Percentiles rank a stretch among this genome's conserved stretches.
phyloP scores from a whole-genome alignment of 73 alveolate species.

The Uronychia binucleata region DNA sequence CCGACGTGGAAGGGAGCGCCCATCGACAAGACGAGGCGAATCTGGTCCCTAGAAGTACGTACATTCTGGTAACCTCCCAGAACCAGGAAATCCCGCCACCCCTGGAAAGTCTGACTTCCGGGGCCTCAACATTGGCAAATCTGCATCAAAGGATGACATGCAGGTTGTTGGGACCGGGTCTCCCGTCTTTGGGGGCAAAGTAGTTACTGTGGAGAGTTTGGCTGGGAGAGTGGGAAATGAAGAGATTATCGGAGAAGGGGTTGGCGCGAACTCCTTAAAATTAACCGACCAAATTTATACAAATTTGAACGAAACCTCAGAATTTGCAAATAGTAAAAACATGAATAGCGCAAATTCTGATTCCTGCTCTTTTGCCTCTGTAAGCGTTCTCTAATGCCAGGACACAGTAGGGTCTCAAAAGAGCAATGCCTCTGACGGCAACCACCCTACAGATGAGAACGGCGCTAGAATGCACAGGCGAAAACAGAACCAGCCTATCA shows the following conservation, averaged over 20 bases:
- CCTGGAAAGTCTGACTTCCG: no score
- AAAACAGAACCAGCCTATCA: background rate
- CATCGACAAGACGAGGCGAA: no score
- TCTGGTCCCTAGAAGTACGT: no score
- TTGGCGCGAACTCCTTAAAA: conserved; percentile 5
- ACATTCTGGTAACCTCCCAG: no score
- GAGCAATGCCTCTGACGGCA: background rate
- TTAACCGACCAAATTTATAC: background rate
- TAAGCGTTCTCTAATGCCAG: background rate
- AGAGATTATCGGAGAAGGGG: background rate
- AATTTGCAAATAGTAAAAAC: background rate
- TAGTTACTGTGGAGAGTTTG: no score
- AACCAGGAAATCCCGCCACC: no score
- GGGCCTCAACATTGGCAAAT: no score
- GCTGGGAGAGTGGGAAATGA: background rate
- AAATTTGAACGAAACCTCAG: background rate
- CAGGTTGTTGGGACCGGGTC: no score
- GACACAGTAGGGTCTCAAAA: background rate
- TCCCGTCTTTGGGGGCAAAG: no score
- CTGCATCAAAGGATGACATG: no score
- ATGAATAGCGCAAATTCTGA: conserved; percentile 7
- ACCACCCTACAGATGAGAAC: background rate
- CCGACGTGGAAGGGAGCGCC: no score
- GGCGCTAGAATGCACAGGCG: background rate
- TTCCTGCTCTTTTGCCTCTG: background rate